Evolutionary conservation across 2,329 filamentous ascomycete species (phyloP), one percentile per base, ranked within the genome.

Genomic region (Leptographium procerum): DNA sequence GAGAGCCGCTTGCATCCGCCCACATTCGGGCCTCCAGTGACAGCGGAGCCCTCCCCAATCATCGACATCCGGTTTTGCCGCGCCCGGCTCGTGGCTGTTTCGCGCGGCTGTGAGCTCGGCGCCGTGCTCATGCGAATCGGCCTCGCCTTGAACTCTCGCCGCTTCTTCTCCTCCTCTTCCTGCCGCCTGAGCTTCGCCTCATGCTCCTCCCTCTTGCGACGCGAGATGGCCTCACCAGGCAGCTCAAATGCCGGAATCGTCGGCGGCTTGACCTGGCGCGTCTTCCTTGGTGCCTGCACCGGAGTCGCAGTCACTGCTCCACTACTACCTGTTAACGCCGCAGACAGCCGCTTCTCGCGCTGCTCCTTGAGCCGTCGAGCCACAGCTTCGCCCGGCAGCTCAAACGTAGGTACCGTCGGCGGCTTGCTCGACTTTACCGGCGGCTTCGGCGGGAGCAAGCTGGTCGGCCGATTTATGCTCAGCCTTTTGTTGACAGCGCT

Each of bases 121-220:
- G 69, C 69, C 22, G 74, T 66, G 57, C 72, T 77, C 57, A 73
- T 70, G 48, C 77, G 77, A 43, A 82, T 67, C 22, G 83, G 83
- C 40, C 76, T 76, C 7, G 83, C 83, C 67, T 84, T 86, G 73
- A 86, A 86, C 65, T 85, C 81, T 58, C 83, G 79, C 58, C 77
- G 76, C 68, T 75, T 81, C 28, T 73, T 77, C 61, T 83, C 79
- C 63, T 84, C 82, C 63, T 85, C 82, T 64, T 83, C 81, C 64
- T 84, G 75, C 4, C 75, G 75, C 61, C 72, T 77, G 50, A 85
- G 69, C 62, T 75, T 78, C 59, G 79, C 73, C 64, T 84, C 77
- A 57, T 77, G 74, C 66, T 82, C 73, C 69, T 85, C 75, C 62
- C 77, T 73, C 70, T 83, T 81, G 31, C 75, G 71, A 1, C 77